Conservation (phyloP, 257 asterid genomes). For the Lycium barbarum region DNA sequence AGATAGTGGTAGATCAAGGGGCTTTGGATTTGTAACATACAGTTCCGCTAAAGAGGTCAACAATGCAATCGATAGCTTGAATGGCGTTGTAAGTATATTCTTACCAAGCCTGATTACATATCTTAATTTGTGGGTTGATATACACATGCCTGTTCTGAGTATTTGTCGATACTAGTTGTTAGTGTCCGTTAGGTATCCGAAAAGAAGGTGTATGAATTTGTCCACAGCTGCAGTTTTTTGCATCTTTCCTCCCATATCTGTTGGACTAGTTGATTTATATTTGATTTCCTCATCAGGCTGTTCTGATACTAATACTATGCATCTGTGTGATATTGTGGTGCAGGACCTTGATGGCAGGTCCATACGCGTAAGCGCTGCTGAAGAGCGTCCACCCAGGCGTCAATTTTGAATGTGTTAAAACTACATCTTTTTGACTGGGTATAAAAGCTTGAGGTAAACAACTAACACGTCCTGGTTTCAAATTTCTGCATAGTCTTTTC, state of each 20-base stretch:
- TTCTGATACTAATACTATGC: neutral
- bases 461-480: neutral
- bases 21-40: slow-evolving; percentile 88
- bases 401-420: slow-evolving; percentile 22
- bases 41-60: slow-evolving; percentile 69
- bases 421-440: neutral
- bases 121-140: neutral
- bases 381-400: slow-evolving; percentile 49
- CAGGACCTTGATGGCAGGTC: slow-evolving; percentile 70
- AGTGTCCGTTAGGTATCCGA: neutral
- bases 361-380: slow-evolving; percentile 65
- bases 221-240: neutral
- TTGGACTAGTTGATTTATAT: too few species aligned
- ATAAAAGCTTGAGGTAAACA: slow-evolving; percentile 23
- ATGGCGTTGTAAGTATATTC: slow-evolving; percentile 72
- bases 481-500: neutral
- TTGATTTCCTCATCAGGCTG: neutral
- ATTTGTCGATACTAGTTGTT: neutral
- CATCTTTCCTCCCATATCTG: too few species aligned
- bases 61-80: slow-evolving; percentile 60
- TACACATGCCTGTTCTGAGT: neutral
- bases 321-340: slow-evolving; percentile 26
- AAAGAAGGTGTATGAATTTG: neutral
- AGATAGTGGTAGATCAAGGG: slow-evolving; percentile 92
- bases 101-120: neutral